Conservation (phyloP, 495 filamentous ascomycete genomes). For the Aspergillus bertholletiae region DNA sequence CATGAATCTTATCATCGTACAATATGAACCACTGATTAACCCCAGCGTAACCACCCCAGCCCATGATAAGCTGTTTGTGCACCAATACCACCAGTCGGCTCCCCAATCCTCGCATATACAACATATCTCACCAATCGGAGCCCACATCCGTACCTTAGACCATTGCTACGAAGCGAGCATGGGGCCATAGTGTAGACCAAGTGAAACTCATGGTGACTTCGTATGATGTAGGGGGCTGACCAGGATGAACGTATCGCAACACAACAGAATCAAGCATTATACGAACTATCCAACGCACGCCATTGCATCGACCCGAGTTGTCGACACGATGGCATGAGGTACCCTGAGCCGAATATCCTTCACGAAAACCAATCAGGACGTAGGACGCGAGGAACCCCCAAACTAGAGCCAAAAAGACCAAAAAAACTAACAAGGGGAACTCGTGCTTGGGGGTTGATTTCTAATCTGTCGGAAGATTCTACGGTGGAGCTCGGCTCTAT, state of each 20-base stretch:
- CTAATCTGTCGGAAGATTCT: neutral
- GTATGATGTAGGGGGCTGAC: conserved; percentile 3
- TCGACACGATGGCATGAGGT: neutral
- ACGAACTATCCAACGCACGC: neutral
- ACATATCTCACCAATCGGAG: neutral
- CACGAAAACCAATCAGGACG: neutral
- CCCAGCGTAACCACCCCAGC: neutral
- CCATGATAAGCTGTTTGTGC: neutral
- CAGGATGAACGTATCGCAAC: neutral
- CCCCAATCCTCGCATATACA: neutral
- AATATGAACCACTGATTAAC: neutral
- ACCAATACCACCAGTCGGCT: neutral
- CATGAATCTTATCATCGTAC: neutral
- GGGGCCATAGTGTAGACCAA: neutral
- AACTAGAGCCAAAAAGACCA: too few species aligned
- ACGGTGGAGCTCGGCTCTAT: neutral
- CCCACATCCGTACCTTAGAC: neutral
- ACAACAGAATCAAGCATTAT: neutral
- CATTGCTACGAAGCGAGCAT: neutral
- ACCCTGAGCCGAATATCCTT: neutral
- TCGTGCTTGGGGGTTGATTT: neutral
- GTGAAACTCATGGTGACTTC: neutral
- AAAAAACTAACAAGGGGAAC: too few species aligned
- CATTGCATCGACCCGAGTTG: neutral
- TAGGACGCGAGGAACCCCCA: too few species aligned